phyloP scores from a whole-genome alignment of 78 protist genomes.

The Diacronema lutheri region DNA sequence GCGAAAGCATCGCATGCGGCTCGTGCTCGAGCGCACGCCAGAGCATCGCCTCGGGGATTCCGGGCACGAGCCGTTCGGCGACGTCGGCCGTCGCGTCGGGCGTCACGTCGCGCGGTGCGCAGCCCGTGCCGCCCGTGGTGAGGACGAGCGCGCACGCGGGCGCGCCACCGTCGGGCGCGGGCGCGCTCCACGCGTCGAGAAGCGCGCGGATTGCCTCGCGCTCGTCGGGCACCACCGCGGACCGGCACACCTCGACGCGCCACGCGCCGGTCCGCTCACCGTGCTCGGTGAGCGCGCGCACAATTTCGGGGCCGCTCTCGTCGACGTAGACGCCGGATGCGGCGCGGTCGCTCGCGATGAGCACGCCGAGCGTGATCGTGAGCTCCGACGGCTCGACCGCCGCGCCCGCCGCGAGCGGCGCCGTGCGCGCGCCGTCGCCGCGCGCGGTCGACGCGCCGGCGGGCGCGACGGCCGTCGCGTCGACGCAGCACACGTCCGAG shows the following conservation, averaged over 20 bases:
- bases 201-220: not conserved
- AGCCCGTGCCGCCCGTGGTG: slow-evolving; percentile 36
- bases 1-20: slow-evolving; percentile 13
- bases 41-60: not conserved
- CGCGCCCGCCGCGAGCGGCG: too few species aligned
- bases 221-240: not conserved
- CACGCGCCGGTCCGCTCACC: not conserved
- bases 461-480: not conserved
- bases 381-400: too few species aligned
- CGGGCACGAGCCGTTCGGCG: not conserved
- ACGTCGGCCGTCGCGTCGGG: slow-evolving; percentile 24
- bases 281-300: too few species aligned
- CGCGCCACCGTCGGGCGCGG: not conserved
- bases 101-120: slow-evolving; percentile 23
- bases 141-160: not conserved
- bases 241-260: too few species aligned
- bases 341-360: slow-evolving; percentile 36
- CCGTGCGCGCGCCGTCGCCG: too few species aligned
- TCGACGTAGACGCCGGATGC: not conserved
- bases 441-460: too few species aligned
- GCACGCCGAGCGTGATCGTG: not conserved
- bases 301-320: slow-evolving; percentile 1
- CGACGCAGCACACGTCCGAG: not conserved
- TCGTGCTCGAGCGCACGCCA: not conserved
- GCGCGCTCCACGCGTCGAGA: not conserved